phyloP scores from a whole-genome alignment of 352 stramenopile genomes.

The Phytophthora idaei region DNA sequence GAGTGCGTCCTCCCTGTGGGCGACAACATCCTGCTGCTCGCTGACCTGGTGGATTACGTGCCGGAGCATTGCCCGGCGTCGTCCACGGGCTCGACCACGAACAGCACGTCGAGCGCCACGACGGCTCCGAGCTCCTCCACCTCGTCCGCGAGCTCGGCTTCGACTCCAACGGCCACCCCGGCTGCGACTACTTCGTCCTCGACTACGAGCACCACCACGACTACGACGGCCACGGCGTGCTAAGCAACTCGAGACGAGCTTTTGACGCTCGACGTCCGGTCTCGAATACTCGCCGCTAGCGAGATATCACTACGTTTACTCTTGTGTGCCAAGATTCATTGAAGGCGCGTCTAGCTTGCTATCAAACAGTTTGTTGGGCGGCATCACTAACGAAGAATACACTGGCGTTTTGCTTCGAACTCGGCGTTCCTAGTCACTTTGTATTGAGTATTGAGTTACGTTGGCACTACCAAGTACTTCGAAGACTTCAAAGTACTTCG shows the following conservation, averaged over 20 bases:
- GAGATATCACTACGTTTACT: conserved; percentile 13
- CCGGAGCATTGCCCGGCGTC: conserved; percentile 24
- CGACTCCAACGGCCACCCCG: conserved; percentile 10
- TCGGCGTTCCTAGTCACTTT: neutral
- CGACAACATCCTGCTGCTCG: conserved; percentile 30
- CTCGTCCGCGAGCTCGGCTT: conserved; percentile 10
- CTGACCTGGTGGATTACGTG: conserved; percentile 37
- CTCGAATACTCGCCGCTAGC: conserved; percentile 4
- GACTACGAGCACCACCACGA: neutral
- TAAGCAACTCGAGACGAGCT: conserved; percentile 9
- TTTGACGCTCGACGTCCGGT: neutral
- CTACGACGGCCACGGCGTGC: conserved; percentile 17
- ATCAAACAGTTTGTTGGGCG: neutral
- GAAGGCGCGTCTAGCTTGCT: neutral
- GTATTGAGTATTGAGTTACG: no score
- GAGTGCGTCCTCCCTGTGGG: conserved; percentile 40
- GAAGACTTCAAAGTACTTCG: no score
- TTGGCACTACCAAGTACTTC: no score
- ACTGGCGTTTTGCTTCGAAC: conserved; percentile 13
- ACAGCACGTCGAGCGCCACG: conserved; percentile 28
- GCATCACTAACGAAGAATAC: conserved; percentile 5
- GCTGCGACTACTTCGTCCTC: neutral
- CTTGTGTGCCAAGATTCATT: conserved; percentile 10
- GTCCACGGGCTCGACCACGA: conserved; percentile 25
- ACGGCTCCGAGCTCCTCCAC: conserved; percentile 18